A percentile compares a stretch with the other conserved stretches of the same genome.
These are phyloP conservation scores for Besnoitia besnoiti DNA, from an alignment of 169 alveolate species.

Conservation along the genomic window DNA sequence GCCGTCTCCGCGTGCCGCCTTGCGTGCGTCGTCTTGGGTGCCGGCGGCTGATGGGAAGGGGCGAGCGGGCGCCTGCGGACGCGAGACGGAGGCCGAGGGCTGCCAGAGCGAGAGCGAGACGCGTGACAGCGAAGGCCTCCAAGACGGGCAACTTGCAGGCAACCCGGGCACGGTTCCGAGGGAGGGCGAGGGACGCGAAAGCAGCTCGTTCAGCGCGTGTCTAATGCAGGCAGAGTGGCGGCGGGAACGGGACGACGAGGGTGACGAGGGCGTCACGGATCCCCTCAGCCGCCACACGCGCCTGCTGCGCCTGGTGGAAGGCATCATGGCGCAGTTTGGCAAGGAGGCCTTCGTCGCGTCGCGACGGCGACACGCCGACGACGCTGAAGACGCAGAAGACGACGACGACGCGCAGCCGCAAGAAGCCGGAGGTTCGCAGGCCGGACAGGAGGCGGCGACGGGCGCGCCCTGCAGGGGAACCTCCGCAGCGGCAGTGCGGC, in stretches of 20 bases:
- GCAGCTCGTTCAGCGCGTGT: not conserved
- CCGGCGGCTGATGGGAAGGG: no score
- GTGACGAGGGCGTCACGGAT: constrained; percentile 1
- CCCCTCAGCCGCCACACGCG: constrained; percentile 24
- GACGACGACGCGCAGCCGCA: no score
- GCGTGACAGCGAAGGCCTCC: no score
- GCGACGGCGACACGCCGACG: not conserved
- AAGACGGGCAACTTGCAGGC: not conserved
- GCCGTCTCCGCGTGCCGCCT: no score
- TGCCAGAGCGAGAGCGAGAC: not conserved
- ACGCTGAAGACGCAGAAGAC: not conserved
- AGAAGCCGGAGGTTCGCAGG: no score
- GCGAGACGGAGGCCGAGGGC: not conserved
- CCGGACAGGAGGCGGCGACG: no score
- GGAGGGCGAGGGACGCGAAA: not conserved
- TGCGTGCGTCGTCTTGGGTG: no score
- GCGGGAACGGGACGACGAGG: not conserved
- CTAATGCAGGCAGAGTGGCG: not conserved
- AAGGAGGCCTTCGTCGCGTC: constrained; percentile 6
- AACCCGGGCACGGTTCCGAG: no score
- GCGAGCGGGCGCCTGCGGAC: not conserved
- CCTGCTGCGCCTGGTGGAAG: constrained; percentile 11
- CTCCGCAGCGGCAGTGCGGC: no score
- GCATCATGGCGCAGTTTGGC: not conserved
- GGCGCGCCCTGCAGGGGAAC: no score